Evolutionary conservation across 148 eudicot species (phyloP), one percentile per base, ranked within the genome.

Genomic region (Cornus controversa): DNA sequence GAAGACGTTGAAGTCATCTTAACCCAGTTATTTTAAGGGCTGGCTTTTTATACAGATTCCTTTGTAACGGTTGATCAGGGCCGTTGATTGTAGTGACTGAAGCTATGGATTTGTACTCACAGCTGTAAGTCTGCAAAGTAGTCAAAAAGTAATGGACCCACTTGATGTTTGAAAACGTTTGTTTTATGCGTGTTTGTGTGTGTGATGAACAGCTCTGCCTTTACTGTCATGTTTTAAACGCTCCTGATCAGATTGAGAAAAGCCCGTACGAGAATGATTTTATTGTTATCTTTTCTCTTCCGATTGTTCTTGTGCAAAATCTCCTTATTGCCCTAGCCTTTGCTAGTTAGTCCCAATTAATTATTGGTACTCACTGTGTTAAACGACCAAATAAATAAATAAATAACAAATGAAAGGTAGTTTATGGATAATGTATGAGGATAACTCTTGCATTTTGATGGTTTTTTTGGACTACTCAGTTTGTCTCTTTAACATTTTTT

Each of bases 1-100:
- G 77, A 79, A 60, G 78, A 26, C 40, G 62, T 69, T 79, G 84
- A 81, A 79, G 78, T 76, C 84, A 64, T 81, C 78, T 80, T 20
- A 58, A 62, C 23, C 14, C 64, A 26, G 69, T 40, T 67, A 42
- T 26, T 69, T 58, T 31, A 42, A 67, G 13, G 29, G 9, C 26
- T 25, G 76, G 63, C 53, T 50, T 71, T 53, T 13, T 25, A 42
- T 54, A 23, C 29, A 28, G n/a, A 14, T 63, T 47, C 16, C 31
- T 37, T 25, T 29, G 9, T 3, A 25, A 54, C 66, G 20, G 28
- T 62, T 45, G 23, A 27, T 37, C n/a, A 24, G 13, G 42, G 64
- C 79, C 85, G 80, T 75, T 75, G 54, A 75, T 79, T 22, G 24
- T 1, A 31, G 9, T 36, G 50, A 62, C 70, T 47, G 28, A 1